phyloP scores from a whole-genome alignment of 352 stramenopile genomes.

The Globisporangium perplexum region DNA sequence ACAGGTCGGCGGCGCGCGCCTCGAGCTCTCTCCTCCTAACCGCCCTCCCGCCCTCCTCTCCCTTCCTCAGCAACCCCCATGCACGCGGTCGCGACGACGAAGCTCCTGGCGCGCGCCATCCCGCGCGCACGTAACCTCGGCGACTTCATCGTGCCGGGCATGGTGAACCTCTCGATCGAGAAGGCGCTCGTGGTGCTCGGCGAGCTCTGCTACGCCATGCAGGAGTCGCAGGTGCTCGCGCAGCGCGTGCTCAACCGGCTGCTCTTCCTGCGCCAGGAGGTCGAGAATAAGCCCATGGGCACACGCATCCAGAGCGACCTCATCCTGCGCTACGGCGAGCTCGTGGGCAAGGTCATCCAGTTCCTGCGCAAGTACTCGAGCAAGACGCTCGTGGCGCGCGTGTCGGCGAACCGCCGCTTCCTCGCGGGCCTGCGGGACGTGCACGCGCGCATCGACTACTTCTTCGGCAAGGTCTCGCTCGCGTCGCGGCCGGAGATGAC shows the following conservation, averaged over 20 bases:
- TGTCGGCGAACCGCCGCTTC: slow-evolving; percentile 3
- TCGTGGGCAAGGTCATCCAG: slow-evolving; percentile 4
- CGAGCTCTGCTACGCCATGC: slow-evolving; percentile 8
- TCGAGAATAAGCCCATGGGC: slow-evolving; percentile 8
- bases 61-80: too few relatives aligned
- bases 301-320: slow-evolving; percentile 9
- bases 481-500: slow-evolving; percentile 9
- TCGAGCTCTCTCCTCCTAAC: too few relatives aligned
- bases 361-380: slow-evolving; percentile 2
- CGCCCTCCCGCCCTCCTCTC: too few relatives aligned
- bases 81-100: background rate
- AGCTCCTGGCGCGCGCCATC: background rate
- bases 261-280: slow-evolving; percentile 5
- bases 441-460: slow-evolving; percentile 4
- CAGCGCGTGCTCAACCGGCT: slow-evolving; percentile 8
- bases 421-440: background rate
- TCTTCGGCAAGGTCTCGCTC: slow-evolving; percentile 6
- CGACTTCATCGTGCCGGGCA: slow-evolving; percentile 11
- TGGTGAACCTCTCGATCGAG: slow-evolving; percentile 10
- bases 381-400: slow-evolving; percentile 10
- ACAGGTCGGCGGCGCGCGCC: too few relatives aligned
- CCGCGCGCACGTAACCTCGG: slow-evolving; percentile 2
- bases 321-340: slow-evolving; percentile 9
- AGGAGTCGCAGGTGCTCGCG: slow-evolving; percentile 7
- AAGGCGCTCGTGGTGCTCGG: slow-evolving; percentile 4